Conservation (phyloP, 140 eudicot species). For the Anethum foeniculum region DNA sequence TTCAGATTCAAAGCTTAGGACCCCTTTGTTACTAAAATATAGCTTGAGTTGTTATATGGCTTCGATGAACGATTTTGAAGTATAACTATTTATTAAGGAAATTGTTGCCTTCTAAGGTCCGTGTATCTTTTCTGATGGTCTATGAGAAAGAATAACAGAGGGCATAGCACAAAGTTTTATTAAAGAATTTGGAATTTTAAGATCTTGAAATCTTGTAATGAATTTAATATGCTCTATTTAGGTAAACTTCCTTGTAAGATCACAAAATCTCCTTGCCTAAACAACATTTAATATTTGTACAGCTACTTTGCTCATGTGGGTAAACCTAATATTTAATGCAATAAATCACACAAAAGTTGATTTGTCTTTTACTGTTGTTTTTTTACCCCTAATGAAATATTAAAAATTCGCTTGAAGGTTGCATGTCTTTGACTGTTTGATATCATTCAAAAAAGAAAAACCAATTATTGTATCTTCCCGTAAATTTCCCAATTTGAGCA, state of each 20-base stretch:
- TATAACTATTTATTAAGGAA: background rate
- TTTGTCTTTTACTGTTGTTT: background rate
- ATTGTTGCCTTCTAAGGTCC: background rate
- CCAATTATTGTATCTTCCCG: constrained; percentile 11
- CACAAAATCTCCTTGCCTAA: background rate
- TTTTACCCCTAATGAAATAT: background rate
- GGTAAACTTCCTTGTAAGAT: background rate
- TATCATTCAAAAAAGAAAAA: background rate
- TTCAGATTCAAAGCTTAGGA: background rate
- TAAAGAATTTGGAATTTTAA: background rate
- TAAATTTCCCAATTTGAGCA: constrained; percentile 6
- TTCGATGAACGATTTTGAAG: background rate
- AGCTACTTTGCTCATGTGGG: background rate
- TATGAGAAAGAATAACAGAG: background rate
- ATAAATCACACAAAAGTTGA: background rate
- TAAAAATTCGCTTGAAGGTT: background rate
- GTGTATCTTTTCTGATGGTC: background rate
- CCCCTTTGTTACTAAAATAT: background rate
- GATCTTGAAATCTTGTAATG: background rate
- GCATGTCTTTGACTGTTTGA: constrained; percentile 8
- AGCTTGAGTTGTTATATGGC: background rate
- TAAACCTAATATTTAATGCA: background rate
- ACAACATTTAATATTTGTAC: background rate
- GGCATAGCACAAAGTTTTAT: background rate
- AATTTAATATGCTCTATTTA: background rate